Evolutionary conservation across 202 grass and related monocot species (phyloP).

Genomic region (Sporobolus alterniflorus): DNA sequence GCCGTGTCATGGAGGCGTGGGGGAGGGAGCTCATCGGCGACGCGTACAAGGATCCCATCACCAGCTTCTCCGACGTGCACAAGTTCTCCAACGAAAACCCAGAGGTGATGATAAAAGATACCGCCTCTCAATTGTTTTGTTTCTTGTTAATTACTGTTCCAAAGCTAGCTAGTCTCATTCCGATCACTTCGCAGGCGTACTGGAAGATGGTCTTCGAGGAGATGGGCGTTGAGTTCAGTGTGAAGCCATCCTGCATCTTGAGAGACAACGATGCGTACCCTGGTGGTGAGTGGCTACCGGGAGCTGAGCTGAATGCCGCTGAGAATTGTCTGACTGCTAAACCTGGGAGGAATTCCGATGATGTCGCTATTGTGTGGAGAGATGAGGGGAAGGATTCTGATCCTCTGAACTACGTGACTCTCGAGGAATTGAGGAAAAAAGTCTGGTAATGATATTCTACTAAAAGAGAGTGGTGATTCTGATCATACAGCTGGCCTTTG

Average conservation of each 20-base stretch:
- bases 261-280: constrained; percentile 53
- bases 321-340: constrained; percentile 73
- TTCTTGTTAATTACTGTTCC: not conserved
- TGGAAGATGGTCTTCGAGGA: constrained; percentile 94
- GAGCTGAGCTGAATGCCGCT: constrained; percentile 73
- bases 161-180: not conserved
- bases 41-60: constrained; percentile 70
- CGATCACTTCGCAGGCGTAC: constrained; percentile 49
- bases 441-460: constrained; percentile 67
- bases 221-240: constrained; percentile 76
- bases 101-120: constrained; percentile 61
- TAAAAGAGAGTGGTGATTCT: not conserved
- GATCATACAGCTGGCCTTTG: not conserved
- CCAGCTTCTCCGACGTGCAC: constrained; percentile 72
- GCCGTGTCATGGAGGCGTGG: constrained; percentile 66
- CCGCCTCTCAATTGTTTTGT: not conserved
- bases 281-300: constrained; percentile 82
- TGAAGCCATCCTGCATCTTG: constrained; percentile 72
- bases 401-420: constrained; percentile 65
- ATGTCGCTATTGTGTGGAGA: constrained; percentile 72
- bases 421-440: constrained; percentile 75
- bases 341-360: constrained; percentile 48
- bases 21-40: constrained; percentile 72
- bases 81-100: constrained; percentile 79
- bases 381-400: constrained; percentile 80